Conservation (phyloP, 1,284 basidiomycete species). For the Cutaneotrichosporon cyanovorans region DNA sequence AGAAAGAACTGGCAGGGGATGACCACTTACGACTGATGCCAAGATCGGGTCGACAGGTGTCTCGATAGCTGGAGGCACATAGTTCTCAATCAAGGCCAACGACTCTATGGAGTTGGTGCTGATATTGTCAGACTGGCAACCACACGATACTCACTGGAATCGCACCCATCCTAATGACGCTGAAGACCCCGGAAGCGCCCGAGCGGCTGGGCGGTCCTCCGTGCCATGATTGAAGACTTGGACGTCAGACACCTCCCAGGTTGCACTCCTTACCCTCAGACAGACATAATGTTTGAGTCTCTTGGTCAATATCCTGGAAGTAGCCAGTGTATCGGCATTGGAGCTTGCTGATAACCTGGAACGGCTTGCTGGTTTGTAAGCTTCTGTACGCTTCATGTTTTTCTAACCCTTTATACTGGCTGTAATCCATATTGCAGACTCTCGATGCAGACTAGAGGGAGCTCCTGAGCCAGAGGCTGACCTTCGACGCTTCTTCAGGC, state of each 20-base stretch:
- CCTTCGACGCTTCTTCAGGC: no score
- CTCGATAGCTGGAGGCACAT: constrained; percentile 30
- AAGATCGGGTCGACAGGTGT: constrained; percentile 34
- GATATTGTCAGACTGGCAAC: background rate
- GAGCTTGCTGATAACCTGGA: constrained; percentile 43
- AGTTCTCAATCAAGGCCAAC: constrained; percentile 37
- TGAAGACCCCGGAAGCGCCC: constrained; percentile 28
- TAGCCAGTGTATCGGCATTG: constrained; percentile 42
- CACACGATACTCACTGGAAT: constrained; percentile 60
- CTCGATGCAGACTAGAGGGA: no score
- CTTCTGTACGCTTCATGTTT: background rate
- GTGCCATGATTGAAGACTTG: constrained; percentile 43
- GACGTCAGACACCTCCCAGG: background rate
- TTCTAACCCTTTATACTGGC: constrained; percentile 33
- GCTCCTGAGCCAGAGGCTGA: no score
- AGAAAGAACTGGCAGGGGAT: background rate
- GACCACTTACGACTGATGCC: constrained; percentile 39
- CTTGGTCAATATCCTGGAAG: constrained; percentile 41
- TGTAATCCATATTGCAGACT: constrained; percentile 31
- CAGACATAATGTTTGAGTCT: constrained; percentile 40
- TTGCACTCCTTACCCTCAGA: constrained; percentile 27
- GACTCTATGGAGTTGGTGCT: constrained; percentile 44
- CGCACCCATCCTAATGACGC: constrained; percentile 52
- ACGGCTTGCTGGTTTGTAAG: constrained; percentile 32
- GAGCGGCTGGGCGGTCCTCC: constrained; percentile 33